Evolutionary conservation across 208 protist species (phyloP).

Genomic region (Tritrichomonas musculus): DNA sequence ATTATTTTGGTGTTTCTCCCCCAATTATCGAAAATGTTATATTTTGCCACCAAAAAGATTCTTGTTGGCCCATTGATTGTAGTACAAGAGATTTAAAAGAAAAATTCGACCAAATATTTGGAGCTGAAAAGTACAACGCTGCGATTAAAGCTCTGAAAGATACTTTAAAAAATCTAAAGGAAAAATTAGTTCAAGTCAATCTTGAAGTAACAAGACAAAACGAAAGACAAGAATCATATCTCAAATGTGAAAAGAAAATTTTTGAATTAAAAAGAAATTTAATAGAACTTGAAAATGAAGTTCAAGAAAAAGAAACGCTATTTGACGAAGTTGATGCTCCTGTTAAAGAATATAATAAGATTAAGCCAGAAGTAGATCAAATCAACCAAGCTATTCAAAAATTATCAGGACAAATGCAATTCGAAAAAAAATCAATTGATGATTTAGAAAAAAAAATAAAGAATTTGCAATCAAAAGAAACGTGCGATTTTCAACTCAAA

Average conservation of each 20-base stretch:
- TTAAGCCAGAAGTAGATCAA: neutral
- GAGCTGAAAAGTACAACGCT: slow-evolving; percentile 37
- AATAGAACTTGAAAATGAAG: neutral
- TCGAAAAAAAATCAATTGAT: neutral
- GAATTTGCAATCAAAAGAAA: neutral
- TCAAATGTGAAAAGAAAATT: neutral
- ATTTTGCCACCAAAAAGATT: slow-evolving; percentile 74
- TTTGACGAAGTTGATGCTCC: neutral
- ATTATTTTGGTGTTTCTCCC: slow-evolving; percentile 86
- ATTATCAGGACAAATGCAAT: neutral
- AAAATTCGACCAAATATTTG: slow-evolving; percentile 50
- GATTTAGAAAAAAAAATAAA: neutral
- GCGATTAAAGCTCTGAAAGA: slow-evolving; percentile 41
- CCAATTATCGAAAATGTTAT: slow-evolving; percentile 93
- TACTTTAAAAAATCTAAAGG: neutral
- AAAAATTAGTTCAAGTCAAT: neutral
- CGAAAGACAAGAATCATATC: neutral
- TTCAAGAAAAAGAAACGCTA: neutral
- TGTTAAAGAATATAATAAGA: neutral
- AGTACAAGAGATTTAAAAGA: slow-evolving; percentile 35
- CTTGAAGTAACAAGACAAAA: neutral
- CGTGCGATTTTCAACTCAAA: no score
- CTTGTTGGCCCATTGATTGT: slow-evolving; percentile 45
- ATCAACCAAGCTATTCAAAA: neutral
- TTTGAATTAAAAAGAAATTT: neutral